Base-by-base conservation (phyloP, 1,284 basidiomycete species). In the Fomitopsis palustris region DNA sequence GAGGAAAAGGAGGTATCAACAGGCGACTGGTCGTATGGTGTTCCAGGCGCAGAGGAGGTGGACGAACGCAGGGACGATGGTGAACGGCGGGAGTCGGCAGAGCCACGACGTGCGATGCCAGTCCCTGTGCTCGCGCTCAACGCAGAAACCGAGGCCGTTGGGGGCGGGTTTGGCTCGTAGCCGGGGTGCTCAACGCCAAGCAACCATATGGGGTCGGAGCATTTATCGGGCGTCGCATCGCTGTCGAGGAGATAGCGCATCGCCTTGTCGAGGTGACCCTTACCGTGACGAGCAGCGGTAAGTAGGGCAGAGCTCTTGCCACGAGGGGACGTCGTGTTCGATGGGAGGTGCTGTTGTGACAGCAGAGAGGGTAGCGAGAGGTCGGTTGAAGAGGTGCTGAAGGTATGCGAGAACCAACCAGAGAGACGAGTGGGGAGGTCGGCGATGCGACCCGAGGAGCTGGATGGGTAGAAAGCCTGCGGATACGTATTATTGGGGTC, bases 201-300 rank as follows among this genome's bases (percentile, higher is more conserved):
- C 7, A 95, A 74, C 92, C 92, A 95, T 45, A 95, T 95, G 0
- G 87, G 82, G 29, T 94, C 90, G 0, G 81, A 70, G 58, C 85
- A 93, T 65, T 84, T 87, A 74, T 95, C 93, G 1, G 92, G 92
- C 4, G 81, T 84, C 14, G 88, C 83, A 72, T 96, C 93, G 64
- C 83, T 86, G 75, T 96, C 93, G 60, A 94, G 79, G 7, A 96
- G 76, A 73, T 93, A 92, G 27, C 93, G 81, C 77, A 94, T 84
- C 3, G 88, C 89, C 71, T 88, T 90, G 77, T 89, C 87, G 57
- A 91, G 73, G 61, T 88, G 87, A 27, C 86, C 87, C 65, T 86
- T 88, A 54, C 88, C 85, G 68, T 88, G 84, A 65, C 85, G 85
- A 1, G 88, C 87, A 0, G 84, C 87, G 14, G 83, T 81, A 58